These are phyloP conservation scores for Candida silvatica DNA, from an alignment of 805 yeast genomes.

Conservation along the genomic window DNA sequence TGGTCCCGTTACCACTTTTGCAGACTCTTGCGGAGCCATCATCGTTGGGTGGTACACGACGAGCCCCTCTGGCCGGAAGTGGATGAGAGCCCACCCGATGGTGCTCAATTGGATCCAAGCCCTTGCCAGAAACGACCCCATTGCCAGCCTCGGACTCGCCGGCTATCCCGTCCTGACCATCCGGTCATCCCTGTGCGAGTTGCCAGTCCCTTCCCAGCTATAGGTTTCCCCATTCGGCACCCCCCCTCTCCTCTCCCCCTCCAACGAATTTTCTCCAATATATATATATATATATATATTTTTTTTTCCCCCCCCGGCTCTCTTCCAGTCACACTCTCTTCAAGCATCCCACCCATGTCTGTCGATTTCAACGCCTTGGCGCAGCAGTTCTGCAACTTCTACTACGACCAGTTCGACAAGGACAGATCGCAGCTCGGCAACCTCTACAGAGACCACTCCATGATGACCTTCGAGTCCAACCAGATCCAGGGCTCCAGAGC, in stretches of 20 bases:
- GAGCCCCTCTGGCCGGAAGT: too few species aligned
- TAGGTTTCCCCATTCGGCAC: background rate
- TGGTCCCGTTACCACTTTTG: too few species aligned
- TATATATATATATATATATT: too few species aligned
- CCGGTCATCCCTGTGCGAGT: too few species aligned
- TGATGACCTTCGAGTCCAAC: slow-evolving; percentile 93
- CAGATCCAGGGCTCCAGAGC: slow-evolving; percentile 92
- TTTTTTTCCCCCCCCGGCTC: background rate
- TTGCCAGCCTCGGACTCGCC: too few species aligned
- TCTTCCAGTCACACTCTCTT: background rate
- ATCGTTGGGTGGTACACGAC: too few species aligned
- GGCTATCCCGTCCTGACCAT: background rate
- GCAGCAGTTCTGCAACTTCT: slow-evolving; percentile 84
- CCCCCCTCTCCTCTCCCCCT: background rate
- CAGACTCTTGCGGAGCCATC: too few species aligned
- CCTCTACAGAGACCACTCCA: slow-evolving; percentile 92
- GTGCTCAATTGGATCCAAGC: too few species aligned
- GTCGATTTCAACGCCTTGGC: slow-evolving; percentile 27
- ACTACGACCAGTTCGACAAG: slow-evolving; percentile 90
- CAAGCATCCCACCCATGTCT: slow-evolving; percentile 14
- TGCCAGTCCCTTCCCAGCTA: too few species aligned
- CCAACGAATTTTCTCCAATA: background rate
- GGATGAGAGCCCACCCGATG: too few species aligned
- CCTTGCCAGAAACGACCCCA: too few species aligned
- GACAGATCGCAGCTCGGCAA: slow-evolving; percentile 90